phyloP scores from a whole-genome alignment of 208 protist genomes.

The Crithidia acanthocephali region DNA sequence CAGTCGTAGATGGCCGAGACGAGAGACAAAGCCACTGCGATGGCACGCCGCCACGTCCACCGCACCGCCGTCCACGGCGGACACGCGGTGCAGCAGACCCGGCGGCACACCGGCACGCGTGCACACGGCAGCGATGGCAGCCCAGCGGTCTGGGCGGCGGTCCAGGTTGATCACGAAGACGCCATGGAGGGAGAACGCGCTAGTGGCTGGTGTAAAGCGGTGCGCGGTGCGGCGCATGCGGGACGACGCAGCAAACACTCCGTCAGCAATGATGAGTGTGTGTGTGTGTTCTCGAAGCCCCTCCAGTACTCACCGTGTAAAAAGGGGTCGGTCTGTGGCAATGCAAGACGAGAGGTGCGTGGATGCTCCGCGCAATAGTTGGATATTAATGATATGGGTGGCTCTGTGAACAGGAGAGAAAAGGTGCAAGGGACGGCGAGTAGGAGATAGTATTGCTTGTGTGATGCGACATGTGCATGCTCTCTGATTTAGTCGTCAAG shows the following conservation, averaged over 20 bases:
- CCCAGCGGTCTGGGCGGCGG: conserved; percentile 69
- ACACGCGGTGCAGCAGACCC: conserved; percentile 42
- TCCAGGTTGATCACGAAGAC: conserved; percentile 82
- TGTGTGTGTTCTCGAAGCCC: too few relatives aligned
- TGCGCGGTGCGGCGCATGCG: not conserved
- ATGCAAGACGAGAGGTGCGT: too few relatives aligned
- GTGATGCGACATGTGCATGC: too few relatives aligned
- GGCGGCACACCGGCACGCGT: conserved; percentile 34
- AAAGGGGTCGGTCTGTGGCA: too few relatives aligned
- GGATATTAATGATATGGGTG: too few relatives aligned
- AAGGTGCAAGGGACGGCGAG: too few relatives aligned
- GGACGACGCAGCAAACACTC: not conserved
- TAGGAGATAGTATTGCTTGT: too few relatives aligned
- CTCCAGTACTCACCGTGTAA: too few relatives aligned
- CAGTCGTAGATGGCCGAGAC: conserved; percentile 58
- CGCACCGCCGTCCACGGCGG: conserved; percentile 57
- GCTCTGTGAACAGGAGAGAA: too few relatives aligned
- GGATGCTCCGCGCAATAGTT: too few relatives aligned
- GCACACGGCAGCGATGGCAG: conserved; percentile 27
- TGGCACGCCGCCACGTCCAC: conserved; percentile 35
- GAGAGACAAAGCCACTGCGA: conserved; percentile 59
- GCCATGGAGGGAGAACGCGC: conserved; percentile 20
- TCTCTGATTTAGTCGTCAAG: too few relatives aligned
- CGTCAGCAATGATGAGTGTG: too few relatives aligned
- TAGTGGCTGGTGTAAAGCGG: not conserved